Percentiles rank a stretch among this genome's conserved stretches.
Evolutionary conservation across 1,284 basidiomycete species (phyloP).

Genomic region (Polyporus tsugae): DNA sequence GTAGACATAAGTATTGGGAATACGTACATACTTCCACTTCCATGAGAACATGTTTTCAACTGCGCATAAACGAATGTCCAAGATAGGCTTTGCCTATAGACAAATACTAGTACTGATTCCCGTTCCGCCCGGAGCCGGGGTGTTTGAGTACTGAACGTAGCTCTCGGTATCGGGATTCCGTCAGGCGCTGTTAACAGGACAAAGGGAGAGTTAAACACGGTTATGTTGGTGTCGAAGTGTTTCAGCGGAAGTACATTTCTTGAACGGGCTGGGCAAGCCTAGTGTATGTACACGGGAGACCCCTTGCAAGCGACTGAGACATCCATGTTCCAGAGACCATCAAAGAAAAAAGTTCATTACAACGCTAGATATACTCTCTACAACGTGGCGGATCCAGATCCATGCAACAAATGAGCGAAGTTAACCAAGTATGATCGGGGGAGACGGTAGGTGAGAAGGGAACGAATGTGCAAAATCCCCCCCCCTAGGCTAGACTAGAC

Average conservation of each 20-base stretch:
- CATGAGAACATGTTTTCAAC: not conserved
- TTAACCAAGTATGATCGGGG: not conserved
- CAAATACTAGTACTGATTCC: too few species aligned
- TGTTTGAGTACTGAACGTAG: too few species aligned
- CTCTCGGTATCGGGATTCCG: not conserved
- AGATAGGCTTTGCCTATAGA: not conserved
- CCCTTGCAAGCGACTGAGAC: not conserved
- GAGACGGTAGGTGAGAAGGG: not conserved
- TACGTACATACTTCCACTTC: not conserved
- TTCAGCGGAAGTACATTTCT: not conserved
- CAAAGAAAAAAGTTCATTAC: not conserved
- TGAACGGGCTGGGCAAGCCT: not conserved
- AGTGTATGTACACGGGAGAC: not conserved
- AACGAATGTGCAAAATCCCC: conserved; percentile 3
- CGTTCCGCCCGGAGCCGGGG: not conserved
- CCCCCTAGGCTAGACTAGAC: not conserved
- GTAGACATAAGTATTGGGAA: not conserved
- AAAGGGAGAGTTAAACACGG: not conserved
- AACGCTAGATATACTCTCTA: conserved; percentile 9
- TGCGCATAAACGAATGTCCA: not conserved
- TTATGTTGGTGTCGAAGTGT: not conserved
- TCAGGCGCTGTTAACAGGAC: not conserved
- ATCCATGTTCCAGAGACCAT: not conserved
- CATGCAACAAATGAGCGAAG: conserved; percentile 3
- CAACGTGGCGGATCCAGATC: not conserved